Evolutionary conservation across 371 early-diverging fungal species (phyloP), one percentile per base, ranked within the genome.

Genomic region (Blakeslea trispora): DNA sequence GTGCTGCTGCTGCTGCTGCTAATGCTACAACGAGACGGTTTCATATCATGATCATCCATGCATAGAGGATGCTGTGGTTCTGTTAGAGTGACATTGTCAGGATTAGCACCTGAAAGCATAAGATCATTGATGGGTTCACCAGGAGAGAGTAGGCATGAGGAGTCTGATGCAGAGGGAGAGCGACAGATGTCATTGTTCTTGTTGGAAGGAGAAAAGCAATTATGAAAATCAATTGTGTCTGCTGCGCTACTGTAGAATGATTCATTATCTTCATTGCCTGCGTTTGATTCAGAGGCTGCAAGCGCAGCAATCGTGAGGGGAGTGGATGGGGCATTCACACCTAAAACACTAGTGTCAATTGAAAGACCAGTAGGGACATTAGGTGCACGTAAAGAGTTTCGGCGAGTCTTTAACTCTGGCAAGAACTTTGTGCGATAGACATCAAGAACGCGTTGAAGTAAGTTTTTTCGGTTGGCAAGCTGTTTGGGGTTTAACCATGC

Each of bases 401-500:
- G 70, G 18, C 73, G 71, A 15, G 77, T 69, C n/a, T 64, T 57
- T 37, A 80, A 34, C 28, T 72, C 66, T 14, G 77, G 73, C 3
- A 70, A 51, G 32, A 74, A 76, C 18, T 72, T 72, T 31, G 47
- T 57, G n/a, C 80, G 73, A 21, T 76, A 80, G 13, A 71, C 61
- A 54, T 80, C 77, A 7, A 80, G 63, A 11, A 72, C 75, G 32
- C 73, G 77, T 55, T 80, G 80, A 19, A 80, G 53, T 19, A 77
- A 55, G 31, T 61, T 69, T 51, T 75, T 74, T 23, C 69, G 69
- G 54, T 75, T 73, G 18, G 75, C 77, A 11, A 80, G 55, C 42
- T 76, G 77, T 13, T 70, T 64, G 14, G 80, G 72, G 37, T 80
- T 80, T 34, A 80, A 59, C 80, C 80, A 80, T 10, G 77, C 74